Evolutionary conservation across 1,139 yeast genomes (phyloP), one percentile per base, ranked within the genome.

Genomic region (Yamadazyma spencermartinsiae): DNA sequence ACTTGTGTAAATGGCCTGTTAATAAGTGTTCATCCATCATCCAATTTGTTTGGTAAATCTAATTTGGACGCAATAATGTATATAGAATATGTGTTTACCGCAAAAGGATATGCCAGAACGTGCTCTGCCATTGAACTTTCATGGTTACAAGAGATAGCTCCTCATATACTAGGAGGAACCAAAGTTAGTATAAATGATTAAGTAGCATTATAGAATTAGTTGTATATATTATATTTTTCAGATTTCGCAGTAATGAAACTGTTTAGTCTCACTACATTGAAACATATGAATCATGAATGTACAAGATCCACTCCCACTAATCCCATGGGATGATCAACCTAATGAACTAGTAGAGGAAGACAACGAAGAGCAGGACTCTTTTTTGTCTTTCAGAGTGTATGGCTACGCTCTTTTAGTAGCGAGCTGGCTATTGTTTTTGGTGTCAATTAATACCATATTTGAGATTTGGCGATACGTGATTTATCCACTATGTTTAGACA

Each of bases 21-120:
- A 21, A 80, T 94, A 33, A 80, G 94, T 42, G 80, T 94, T 13
- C 99, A 94, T 58, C 98, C 98, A 0, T 86, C 96, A 0, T 87
- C 96, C 1, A 69, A 87, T 58, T 66, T 94, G 34, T 94, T 90
- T 62, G 96, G 96, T 10, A 77, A 79, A 49, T 48, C 62, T n/a
- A 78, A 80, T 49, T 70, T 80, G 34, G 96, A 90, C 49, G 96
- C 95, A 2, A 82, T 92, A 41, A 82, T 94, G 92, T 94, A 88
- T 66, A 82, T 89, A 38, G 98, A 94, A 61, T 89, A 87, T 57
- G 97, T 94, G 7, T 92, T 76, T 59, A 94, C 98, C 3, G 78
- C 92, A 27, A 88, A 88, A 59, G 95, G 96, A 1, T 94, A 90
- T 54, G 98, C 96, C 1, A 73, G 98, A 52, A 83, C 74, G 44